A percentile compares a stretch with the other conserved stretches of the same genome.
These are phyloP conservation scores for Arabis hirsuta DNA, from an alignment of 345 rosid genomes.

Conservation along the genomic window DNA sequence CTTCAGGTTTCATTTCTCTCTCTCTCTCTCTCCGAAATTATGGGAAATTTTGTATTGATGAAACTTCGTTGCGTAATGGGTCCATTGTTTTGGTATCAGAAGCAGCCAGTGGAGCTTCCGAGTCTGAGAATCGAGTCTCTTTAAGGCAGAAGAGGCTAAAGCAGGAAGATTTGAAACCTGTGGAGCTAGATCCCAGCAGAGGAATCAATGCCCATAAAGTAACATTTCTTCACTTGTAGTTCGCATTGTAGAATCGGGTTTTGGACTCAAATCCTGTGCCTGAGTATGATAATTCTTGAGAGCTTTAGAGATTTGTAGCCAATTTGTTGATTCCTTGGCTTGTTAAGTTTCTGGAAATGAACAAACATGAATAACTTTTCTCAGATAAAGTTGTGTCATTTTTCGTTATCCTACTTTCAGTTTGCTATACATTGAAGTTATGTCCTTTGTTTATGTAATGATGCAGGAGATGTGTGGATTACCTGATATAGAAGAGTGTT, in stretches of 20 bases:
- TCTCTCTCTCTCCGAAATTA: neutral
- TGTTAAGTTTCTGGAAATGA: constrained; percentile 11
- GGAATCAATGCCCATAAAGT: constrained; percentile 22
- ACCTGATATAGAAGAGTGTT: constrained; percentile 82
- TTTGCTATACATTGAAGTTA: no score
- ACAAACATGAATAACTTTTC: neutral
- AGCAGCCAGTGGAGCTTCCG: constrained; percentile 33
- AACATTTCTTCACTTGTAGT: neutral
- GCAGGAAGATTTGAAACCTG: constrained; percentile 37
- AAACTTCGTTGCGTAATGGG: constrained; percentile 7
- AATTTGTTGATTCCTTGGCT: constrained; percentile 21
- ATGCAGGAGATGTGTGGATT: constrained; percentile 51
- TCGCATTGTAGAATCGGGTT: constrained; percentile 5
- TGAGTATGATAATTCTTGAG: neutral
- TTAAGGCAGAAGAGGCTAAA: constrained; percentile 62
- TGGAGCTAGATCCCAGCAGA: constrained; percentile 34
- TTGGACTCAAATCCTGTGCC: constrained; percentile 11
- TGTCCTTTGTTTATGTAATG: constrained; percentile 22
- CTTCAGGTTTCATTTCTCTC: constrained; percentile 18
- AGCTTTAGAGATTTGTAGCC: neutral
- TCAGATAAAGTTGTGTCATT: neutral
- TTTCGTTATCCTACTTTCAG: no score
- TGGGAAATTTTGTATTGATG: neutral
- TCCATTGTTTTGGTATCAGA: constrained; percentile 28
- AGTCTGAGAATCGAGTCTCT: constrained; percentile 51